phyloP scores from a whole-genome alignment of 192 early-diverging fungal genomes.

The Thamnidium elegans region DNA sequence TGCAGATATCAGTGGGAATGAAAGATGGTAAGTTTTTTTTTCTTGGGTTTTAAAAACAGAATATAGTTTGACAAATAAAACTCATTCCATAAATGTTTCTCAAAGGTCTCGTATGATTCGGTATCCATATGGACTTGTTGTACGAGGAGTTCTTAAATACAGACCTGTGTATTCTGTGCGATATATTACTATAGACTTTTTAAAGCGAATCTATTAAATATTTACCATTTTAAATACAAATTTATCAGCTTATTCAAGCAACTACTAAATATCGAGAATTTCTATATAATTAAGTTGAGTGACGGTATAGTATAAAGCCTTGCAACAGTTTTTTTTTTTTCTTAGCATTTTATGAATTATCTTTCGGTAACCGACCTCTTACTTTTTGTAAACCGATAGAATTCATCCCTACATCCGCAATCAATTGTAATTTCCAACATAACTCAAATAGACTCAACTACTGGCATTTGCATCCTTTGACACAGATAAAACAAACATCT shows the following conservation, averaged over 20 bases:
- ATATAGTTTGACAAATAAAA: not conserved
- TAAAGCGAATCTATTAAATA: too few species aligned
- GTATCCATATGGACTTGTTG: constrained; percentile 32
- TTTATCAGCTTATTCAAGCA: too few species aligned
- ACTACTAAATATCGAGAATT: too few species aligned
- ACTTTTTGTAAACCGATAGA: too few species aligned
- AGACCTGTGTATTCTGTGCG: not conserved
- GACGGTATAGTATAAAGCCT: too few species aligned
- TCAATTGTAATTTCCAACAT: constrained; percentile 28
- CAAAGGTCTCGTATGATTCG: constrained; percentile 34
- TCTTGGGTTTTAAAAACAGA: not conserved
- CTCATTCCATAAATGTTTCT: not conserved
- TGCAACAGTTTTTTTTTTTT: too few species aligned
- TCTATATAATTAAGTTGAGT: too few species aligned
- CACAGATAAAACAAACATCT: constrained; percentile 20
- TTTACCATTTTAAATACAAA: too few species aligned
- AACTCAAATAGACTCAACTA: constrained; percentile 27
- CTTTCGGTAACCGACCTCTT: too few species aligned
- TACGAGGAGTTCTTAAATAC: constrained; percentile 31
- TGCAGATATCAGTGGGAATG: constrained; percentile 33
- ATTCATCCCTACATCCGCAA: not conserved
- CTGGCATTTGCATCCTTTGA: constrained; percentile 17
- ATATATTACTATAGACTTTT: too few species aligned
- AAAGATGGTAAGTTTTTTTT: constrained; percentile 27
- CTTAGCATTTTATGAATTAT: too few species aligned